These are phyloP conservation scores for Corymbia citriodora DNA, from an alignment of 441 rosid genomes.

Conservation along the genomic window DNA sequence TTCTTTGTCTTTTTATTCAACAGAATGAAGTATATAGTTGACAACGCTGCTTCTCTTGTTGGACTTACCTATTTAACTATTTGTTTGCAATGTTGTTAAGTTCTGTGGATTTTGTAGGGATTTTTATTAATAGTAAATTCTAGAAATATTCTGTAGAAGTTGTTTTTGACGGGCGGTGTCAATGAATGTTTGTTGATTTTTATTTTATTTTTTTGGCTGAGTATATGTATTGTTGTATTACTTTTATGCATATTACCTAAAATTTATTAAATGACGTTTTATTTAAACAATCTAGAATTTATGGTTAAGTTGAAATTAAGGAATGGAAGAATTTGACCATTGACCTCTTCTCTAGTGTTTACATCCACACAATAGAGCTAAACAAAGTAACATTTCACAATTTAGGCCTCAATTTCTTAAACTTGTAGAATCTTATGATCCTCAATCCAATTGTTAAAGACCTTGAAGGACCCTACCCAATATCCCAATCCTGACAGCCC, in stretches of 20 bases:
- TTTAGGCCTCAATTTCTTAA: background rate
- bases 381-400: background rate
- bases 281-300: background rate
- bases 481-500: background rate
- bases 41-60: background rate
- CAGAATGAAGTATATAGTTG: background rate
- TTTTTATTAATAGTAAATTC: background rate
- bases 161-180: background rate
- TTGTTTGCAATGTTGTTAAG: background rate
- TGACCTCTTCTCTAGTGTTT: background rate
- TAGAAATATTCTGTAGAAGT: background rate
- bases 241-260: background rate
- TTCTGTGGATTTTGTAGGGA: background rate
- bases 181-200: background rate
- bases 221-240: background rate
- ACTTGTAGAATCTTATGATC: background rate
- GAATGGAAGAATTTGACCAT: background rate
- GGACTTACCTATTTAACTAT: background rate
- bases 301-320: background rate
- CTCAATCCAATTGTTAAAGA: background rate
- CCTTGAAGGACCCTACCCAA: background rate
- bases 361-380: background rate
- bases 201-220: background rate
- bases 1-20: background rate
- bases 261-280: background rate